Base-by-base conservation (phyloP, 2,329 filamentous ascomycete genomes). In the Fusarium cyanostomum region DNA sequence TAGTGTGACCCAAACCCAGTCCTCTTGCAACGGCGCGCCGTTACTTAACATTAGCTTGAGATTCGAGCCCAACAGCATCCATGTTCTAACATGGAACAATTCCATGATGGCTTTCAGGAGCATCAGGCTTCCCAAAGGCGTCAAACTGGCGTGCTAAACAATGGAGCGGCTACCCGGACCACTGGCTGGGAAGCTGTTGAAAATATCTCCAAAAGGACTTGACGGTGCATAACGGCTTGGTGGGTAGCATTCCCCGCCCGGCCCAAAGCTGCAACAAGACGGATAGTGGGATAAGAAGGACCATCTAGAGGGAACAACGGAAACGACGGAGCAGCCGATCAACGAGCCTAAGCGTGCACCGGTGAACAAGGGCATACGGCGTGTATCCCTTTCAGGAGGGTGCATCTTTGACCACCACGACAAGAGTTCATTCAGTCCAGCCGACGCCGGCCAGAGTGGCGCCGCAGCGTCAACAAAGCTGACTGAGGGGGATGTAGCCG, bases 21-120 rank as follows among this genome's bases (percentile, higher is more conserved):
- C 52, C 45, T 38, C 53, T 64, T 59, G 50, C 28, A 64, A 63
- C 51, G 62, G 59, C 46, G 50, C 50, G 42, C 27, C 50, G 46
- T 34, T 56, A 8, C 48, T 52, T 59, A 34, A 38, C 53, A 45
- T 63, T 63, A 66, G 59, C 39, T 53, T 31, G 7, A 51, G 10
- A 42, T 31, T 49, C 35, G 34, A 42, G 46, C 18, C 56, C 51
- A 51, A 39, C 42, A 44, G 13, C 18, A 54, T 30, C 46, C 53
- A 42, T 66, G 62, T 27, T 49, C 10, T 33, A 44, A 45, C 49
- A 38, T 65, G 37, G 52, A 53, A 59, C 62, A 39, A 41, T 54
- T 59, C 35, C 50, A 59, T 37, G 30, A 63, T 66, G 54, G 38
- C 56, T 26, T 61, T 58, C 28, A 16, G 35, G 26, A 52, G 21